Conservation (phyloP, 2,329 filamentous ascomycete genomes). For the Botrytis aclada region DNA sequence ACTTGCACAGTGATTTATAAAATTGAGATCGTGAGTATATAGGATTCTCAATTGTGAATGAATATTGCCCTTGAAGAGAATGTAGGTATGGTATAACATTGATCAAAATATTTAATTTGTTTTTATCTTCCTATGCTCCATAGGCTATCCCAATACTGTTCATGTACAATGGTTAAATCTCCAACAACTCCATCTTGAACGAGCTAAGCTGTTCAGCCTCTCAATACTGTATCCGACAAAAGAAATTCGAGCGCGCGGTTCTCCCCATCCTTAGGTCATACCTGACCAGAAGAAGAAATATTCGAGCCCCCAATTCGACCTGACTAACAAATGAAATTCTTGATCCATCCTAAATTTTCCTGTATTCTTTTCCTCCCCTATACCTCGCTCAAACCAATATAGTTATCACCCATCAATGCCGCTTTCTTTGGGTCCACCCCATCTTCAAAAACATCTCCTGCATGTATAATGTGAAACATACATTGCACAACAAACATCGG, state of each 20-base stretch:
- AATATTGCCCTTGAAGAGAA: neutral
- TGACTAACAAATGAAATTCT: neutral
- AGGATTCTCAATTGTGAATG: neutral
- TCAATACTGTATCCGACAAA: neutral
- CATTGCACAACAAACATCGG: conserved; percentile 43
- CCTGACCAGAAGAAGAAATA: neutral
- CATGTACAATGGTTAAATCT: neutral
- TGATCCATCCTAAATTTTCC: neutral
- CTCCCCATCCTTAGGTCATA: neutral
- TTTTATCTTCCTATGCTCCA: neutral
- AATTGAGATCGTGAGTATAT: neutral
- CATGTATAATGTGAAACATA: conserved; percentile 40
- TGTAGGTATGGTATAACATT: neutral
- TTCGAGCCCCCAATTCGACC: neutral
- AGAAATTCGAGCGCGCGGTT: neutral
- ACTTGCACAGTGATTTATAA: neutral
- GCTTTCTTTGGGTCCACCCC: neutral
- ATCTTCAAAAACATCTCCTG: conserved; percentile 31
- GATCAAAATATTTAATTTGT: no score
- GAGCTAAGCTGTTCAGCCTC: no score
- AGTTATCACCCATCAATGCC: neutral
- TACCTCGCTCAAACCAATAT: neutral
- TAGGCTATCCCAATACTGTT: neutral
- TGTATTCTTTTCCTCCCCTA: neutral
- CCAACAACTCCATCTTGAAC: neutral